phyloP scores from a whole-genome alignment of 352 stramenopile species.

The Phytophthora meadii region DNA sequence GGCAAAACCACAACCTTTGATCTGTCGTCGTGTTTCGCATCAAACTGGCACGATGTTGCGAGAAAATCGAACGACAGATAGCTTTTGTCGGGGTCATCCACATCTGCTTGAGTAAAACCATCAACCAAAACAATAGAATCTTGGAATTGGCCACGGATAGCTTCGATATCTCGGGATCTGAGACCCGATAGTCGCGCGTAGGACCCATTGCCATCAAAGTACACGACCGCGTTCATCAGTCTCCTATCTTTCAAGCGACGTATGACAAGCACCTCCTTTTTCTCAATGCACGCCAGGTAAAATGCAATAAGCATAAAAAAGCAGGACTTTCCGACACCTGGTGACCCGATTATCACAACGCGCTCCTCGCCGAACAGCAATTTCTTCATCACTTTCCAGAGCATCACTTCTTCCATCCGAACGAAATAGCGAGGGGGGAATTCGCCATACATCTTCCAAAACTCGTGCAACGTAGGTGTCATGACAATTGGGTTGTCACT shows the following conservation, averaged over 20 bases:
- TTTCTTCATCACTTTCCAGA: constrained; percentile 20
- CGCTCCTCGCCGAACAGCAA: constrained; percentile 3
- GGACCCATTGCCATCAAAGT: constrained; percentile 16
- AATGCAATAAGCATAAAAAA: constrained; percentile 33
- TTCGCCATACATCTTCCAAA: constrained; percentile 12
- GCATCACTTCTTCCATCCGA: constrained; percentile 25
- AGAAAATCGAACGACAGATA: constrained; percentile 16
- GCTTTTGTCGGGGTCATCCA: not conserved
- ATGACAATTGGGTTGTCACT: constrained; percentile 6
- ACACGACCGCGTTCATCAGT: constrained; percentile 9
- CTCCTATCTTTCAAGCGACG: constrained; percentile 21
- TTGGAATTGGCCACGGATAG: not conserved
- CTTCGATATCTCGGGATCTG: not conserved
- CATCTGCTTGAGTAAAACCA: constrained; percentile 13
- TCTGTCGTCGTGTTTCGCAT: constrained; percentile 25
- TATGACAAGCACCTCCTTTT: constrained; percentile 30
- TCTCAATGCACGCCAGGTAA: constrained; percentile 21
- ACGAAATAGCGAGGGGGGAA: constrained; percentile 15
- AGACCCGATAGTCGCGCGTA: constrained; percentile 11
- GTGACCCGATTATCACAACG: constrained; percentile 26
- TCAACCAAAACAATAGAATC: constrained; percentile 22
- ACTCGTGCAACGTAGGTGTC: constrained; percentile 13
- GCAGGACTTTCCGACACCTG: constrained; percentile 30
- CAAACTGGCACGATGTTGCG: constrained; percentile 31
- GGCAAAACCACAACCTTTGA: constrained; percentile 31